Evolutionary conservation across 805 yeast genomes (phyloP).

Genomic region (Teunomyces pallodes): DNA sequence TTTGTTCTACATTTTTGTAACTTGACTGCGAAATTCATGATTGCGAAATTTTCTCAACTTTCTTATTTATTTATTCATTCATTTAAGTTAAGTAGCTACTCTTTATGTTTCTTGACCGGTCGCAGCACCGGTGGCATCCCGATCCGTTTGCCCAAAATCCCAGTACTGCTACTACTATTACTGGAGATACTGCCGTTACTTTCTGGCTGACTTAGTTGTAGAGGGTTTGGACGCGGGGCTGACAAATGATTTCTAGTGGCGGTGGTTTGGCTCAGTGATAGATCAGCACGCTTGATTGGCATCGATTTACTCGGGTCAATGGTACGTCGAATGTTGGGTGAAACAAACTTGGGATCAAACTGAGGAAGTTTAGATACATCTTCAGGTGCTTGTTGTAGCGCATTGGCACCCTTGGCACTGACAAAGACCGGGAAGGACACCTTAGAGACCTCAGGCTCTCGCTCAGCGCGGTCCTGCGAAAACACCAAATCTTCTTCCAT

Average conservation of each 20-base stretch:
- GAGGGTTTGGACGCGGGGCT: constrained; percentile 1
- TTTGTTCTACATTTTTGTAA: background rate
- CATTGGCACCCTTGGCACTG: constrained; percentile 62
- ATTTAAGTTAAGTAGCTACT: constrained; percentile 3
- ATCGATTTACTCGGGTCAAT: constrained; percentile 68
- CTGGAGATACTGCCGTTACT: background rate
- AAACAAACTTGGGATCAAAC: constrained; percentile 51
- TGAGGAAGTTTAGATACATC: constrained; percentile 53
- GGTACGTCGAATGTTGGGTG: constrained; percentile 48
- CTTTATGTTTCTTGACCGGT: constrained; percentile 24
- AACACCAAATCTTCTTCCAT: constrained; percentile 17
- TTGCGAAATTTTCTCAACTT: background rate
- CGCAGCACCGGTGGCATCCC: constrained; percentile 35
- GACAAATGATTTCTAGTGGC: background rate
- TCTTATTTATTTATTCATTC: background rate
- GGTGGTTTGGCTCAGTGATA: background rate
- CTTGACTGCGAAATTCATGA: background rate
- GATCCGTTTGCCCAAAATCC: constrained; percentile 24
- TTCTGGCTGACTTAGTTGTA: background rate
- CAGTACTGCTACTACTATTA: no score
- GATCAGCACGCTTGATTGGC: constrained; percentile 50
- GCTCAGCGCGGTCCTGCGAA: constrained; percentile 1
- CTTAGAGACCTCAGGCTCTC: background rate
- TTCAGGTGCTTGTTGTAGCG: constrained; percentile 42
- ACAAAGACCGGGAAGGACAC: constrained; percentile 41